These are phyloP conservation scores for Podospora australis DNA, from an alignment of 495 filamentous ascomycete species.

Conservation along the genomic window DNA sequence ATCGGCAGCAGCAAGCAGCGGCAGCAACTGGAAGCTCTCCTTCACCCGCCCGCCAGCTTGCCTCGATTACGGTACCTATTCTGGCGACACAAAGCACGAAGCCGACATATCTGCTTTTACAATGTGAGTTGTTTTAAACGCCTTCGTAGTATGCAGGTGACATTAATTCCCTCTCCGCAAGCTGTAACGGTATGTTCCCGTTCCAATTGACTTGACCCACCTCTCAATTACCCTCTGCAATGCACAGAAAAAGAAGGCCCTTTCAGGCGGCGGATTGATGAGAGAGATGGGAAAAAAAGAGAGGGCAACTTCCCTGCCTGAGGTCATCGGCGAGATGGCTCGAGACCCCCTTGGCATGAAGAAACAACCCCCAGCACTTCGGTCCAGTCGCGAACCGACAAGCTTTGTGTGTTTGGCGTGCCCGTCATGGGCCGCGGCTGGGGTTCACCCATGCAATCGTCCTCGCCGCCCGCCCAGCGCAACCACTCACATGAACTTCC, in stretches of 20 bases:
- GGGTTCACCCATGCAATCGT: slow-evolving; percentile 23
- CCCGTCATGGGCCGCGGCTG: slow-evolving; percentile 19
- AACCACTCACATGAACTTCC: slow-evolving; percentile 1
- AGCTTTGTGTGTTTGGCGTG: slow-evolving; percentile 19
- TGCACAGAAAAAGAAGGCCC: background rate
- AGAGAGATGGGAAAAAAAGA: background rate
- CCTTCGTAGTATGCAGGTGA: background rate
- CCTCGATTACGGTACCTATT: background rate
- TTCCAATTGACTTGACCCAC: slow-evolving; percentile 2
- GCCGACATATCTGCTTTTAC: background rate
- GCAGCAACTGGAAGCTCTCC: background rate
- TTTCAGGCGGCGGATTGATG: background rate
- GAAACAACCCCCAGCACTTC: slow-evolving; percentile 2
- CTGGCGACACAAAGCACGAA: background rate
- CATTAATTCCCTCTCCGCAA: slow-evolving; percentile 4
- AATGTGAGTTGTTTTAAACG: background rate
- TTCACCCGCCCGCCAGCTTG: too few species aligned
- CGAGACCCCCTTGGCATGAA: slow-evolving; percentile 1
- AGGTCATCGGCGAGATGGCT: background rate
- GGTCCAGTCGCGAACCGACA: slow-evolving; percentile 14
- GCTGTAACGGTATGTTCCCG: background rate
- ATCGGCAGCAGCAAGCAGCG: background rate
- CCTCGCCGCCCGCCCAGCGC: slow-evolving; percentile 5
- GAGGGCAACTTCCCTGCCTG: background rate
- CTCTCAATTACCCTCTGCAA: background rate